Evolutionary conservation across 352 stramenopile genomes (phyloP).

Genomic region (Phytopythium kandeliae): DNA sequence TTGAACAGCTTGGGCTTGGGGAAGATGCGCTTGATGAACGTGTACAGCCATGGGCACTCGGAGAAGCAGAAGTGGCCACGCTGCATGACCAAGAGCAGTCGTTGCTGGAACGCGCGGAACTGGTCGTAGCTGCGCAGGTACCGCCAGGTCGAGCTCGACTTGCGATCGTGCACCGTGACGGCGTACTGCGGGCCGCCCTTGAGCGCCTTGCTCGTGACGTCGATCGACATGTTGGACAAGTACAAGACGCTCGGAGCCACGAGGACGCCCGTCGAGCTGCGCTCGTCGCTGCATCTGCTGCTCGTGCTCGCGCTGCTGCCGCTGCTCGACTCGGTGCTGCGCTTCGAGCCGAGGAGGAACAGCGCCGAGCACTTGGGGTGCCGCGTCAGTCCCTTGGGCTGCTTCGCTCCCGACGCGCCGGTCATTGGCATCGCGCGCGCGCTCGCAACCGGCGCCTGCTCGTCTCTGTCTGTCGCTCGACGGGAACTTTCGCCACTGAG

Average conservation of each 20-base stretch:
- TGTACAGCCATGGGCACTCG: constrained; percentile 38
- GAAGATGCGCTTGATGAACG: constrained; percentile 27
- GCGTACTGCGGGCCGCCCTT: constrained; percentile 15
- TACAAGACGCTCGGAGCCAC: constrained; percentile 16
- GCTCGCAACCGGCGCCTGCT: background rate
- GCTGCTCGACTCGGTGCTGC: background rate
- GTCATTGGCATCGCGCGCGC: too few relatives aligned
- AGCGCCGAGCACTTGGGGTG: constrained; percentile 31
- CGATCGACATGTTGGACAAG: constrained; percentile 24
- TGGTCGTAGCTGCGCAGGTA: constrained; percentile 29
- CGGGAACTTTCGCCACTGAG: too few relatives aligned
- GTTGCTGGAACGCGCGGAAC: constrained; percentile 28
- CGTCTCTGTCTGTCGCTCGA: too few relatives aligned
- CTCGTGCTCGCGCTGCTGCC: too few relatives aligned
- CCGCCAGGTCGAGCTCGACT: constrained; percentile 29
- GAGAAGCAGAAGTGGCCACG: constrained; percentile 37
- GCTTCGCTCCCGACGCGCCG: too few relatives aligned
- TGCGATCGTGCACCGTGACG: constrained; percentile 32
- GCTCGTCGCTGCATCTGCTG: too few relatives aligned
- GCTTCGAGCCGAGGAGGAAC: constrained; percentile 7
- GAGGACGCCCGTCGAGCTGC: background rate
- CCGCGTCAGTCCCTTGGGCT: constrained; percentile 9
- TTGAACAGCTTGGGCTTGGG: constrained; percentile 25
- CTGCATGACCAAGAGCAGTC: constrained; percentile 22
- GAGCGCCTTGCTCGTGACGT: constrained; percentile 23